These are phyloP conservation scores for Suillus paluster DNA, from an alignment of 768 basidiomycete genomes.

Conservation along the genomic window DNA sequence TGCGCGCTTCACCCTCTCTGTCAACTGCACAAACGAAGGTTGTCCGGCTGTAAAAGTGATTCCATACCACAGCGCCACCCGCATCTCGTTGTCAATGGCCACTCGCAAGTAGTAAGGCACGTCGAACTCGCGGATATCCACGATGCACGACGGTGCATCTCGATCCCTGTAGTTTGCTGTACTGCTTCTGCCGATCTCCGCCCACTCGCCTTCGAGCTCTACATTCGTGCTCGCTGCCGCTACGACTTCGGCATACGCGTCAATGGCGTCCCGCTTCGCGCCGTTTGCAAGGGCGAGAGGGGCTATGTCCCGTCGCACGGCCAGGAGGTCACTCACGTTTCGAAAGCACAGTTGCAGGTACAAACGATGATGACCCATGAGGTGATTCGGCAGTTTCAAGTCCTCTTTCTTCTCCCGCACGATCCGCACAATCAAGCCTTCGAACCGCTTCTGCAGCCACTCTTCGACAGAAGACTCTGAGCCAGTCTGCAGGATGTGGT, in stretches of 20 bases:
- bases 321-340: constrained; percentile 90
- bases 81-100: constrained; percentile 98
- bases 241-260: constrained; percentile 97
- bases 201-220: constrained; percentile 69
- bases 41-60: constrained; percentile 84
- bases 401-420: constrained; percentile 89
- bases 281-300: constrained; percentile 90
- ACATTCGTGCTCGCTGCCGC: constrained; percentile 72
- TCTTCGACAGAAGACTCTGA: constrained; percentile 92
- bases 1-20: constrained; percentile 93
- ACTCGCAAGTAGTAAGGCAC: constrained; percentile 97
- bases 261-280: constrained; percentile 92
- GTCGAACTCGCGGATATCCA: constrained; percentile 96
- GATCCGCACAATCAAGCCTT: constrained; percentile 82
- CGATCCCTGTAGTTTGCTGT: constrained; percentile 54
- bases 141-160: constrained; percentile 90
- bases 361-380: constrained; percentile 90
- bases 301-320: constrained; percentile 85
- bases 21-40: constrained; percentile 70
- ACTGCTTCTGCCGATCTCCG: constrained; percentile 47
- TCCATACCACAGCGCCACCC: constrained; percentile 97
- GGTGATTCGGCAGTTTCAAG: constrained; percentile 92
- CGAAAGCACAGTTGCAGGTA: constrained; percentile 90
- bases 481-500: constrained; percentile 57
- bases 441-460: constrained; percentile 93